Evolutionary conservation across 371 early-diverging fungal species (phyloP).

Genomic region (Syncephalastrum racemosum): DNA sequence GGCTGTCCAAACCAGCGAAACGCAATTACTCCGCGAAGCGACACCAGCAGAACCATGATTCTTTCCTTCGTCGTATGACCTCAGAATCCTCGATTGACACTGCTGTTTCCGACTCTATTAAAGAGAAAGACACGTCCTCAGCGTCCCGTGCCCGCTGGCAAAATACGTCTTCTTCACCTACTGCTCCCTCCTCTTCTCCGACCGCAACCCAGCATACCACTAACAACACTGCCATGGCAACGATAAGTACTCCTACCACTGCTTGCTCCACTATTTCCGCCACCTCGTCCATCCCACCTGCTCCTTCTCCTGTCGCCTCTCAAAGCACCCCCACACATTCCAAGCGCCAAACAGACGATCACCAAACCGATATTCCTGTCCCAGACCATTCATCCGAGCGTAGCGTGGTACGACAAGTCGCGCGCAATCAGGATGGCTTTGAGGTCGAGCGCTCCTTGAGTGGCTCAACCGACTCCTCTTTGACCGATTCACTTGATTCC

Average conservation of each 20-base stretch:
- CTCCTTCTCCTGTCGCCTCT: constrained; percentile 22
- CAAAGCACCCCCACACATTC: constrained; percentile 24
- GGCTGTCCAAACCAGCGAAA: constrained; percentile 21
- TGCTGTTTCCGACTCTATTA: not conserved
- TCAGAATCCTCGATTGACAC: not conserved
- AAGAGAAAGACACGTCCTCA: not conserved
- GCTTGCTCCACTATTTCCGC: not conserved
- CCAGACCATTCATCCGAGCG: no score
- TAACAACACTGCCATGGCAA: not conserved
- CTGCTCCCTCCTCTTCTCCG: constrained; percentile 1
- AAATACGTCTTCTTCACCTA: not conserved
- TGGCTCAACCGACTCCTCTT: not conserved
- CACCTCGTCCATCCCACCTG: no score
- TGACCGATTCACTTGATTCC: no score
- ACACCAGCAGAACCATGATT: constrained; percentile 3
- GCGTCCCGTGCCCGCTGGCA: not conserved
- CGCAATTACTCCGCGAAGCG: constrained; percentile 19
- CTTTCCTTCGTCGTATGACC: constrained; percentile 6
- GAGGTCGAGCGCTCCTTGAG: not conserved
- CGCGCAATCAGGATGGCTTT: no score
- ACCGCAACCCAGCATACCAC: not conserved
- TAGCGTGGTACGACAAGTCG: no score
- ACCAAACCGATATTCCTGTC: no score
- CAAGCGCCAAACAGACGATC: constrained; percentile 2
- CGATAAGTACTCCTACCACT: not conserved